Percentiles rank a stretch among this genome's conserved stretches.
Conservation (phyloP, 2,329 filamentous ascomycete species). For the Aspergillus niger region DNA sequence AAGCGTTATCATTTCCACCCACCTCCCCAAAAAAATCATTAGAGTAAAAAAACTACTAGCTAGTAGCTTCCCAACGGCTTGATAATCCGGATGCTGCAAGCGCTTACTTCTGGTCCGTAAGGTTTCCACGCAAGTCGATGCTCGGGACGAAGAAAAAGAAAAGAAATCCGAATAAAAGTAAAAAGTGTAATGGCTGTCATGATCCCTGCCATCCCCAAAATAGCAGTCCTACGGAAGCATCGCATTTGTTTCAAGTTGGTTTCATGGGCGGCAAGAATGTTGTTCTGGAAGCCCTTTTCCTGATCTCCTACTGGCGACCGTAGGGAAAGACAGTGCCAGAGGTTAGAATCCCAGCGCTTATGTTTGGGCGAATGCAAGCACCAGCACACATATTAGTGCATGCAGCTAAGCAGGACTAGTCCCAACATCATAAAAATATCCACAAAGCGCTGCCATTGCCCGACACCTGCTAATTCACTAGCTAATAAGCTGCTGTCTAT, state of each 20-base stretch:
- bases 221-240: constrained; percentile 7
- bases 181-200: background rate
- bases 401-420: background rate
- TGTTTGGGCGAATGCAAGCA: background rate
- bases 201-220: background rate
- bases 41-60: background rate
- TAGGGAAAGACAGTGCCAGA: background rate
- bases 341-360: constrained; percentile 11
- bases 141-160: background rate
- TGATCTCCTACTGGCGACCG: constrained; percentile 11
- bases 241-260: constrained; percentile 13
- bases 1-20: background rate
- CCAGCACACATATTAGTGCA: background rate
- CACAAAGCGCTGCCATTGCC: background rate
- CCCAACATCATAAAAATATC: constrained; percentile 1
- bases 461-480: background rate
- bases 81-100: background rate
- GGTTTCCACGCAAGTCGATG: background rate
- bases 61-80: background rate
- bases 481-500: background rate
- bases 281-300: constrained; percentile 15
- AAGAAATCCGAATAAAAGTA: too few species aligned
- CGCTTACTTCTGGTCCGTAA: background rate
- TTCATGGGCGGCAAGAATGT: constrained; percentile 9
- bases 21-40: background rate